A percentile compares a stretch with the other conserved stretches of the same genome.
phyloP scores from a whole-genome alignment of 1,284 basidiomycete species.

The Apiotrichum brassicae region DNA sequence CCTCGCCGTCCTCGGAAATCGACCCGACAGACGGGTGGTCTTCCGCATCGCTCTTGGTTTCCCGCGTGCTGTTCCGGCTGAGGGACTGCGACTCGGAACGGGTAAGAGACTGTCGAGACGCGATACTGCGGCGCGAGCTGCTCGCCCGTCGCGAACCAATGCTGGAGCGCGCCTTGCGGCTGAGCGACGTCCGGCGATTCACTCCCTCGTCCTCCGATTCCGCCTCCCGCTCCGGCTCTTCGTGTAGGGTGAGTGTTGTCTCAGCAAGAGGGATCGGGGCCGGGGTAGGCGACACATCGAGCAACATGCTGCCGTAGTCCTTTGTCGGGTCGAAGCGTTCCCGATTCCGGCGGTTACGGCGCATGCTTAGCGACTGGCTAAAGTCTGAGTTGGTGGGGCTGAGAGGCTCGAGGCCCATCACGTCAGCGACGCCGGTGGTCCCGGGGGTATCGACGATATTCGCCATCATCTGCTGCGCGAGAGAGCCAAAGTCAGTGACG shows the following conservation, averaged over 20 bases:
- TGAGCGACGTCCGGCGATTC: background rate
- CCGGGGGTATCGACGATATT: conserved; percentile 15
- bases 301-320: background rate
- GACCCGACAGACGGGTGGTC: too few relatives aligned
- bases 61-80: background rate
- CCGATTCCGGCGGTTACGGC: background rate
- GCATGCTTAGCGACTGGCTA: background rate
- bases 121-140: background rate
- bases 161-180: background rate
- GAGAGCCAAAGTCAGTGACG: conserved; percentile 31
- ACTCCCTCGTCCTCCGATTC: conserved; percentile 2
- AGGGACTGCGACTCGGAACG: background rate
- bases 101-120: background rate
- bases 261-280: background rate
- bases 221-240: conserved; percentile 2
- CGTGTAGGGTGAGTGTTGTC: background rate
- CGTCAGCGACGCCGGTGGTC: background rate
- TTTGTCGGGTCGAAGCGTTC: background rate
- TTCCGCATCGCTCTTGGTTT: too few relatives aligned
- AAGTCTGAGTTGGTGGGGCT: background rate
- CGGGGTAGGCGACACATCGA: background rate
- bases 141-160: background rate
- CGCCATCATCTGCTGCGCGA: conserved; percentile 33
- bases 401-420: background rate
- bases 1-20: too few relatives aligned